Evolutionary conservation across 345 rosid genomes (phyloP), one percentile per base, ranked within the genome.

Genomic region (Camelina sativa): DNA sequence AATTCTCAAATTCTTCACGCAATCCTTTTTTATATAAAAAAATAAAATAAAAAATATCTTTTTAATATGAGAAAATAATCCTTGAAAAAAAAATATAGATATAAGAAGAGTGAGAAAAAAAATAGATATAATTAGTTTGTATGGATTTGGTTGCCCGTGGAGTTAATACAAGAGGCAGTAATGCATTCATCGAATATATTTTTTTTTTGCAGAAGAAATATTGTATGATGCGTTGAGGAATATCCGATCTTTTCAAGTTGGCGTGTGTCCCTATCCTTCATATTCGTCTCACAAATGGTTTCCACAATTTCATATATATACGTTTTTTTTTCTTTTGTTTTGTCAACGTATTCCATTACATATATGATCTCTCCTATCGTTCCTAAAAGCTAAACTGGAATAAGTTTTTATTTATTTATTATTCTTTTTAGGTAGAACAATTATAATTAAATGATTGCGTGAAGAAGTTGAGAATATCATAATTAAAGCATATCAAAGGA

Each of bases 1-100:
- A 17, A 34, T 69, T 55, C 44, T 34, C 60, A 55, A 19, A 23
- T 47, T 55, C 71, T 62, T 61, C 37, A 76, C 80, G 80, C 80
- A 54, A 20, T 23, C 61, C 38, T n/a, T 22, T 67, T 32, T 12
- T 28, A n/a, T 28, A 4, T 4, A 28, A 28, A 5, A 28, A 28
- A 28, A 0, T 2, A 46, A n/a, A 47, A 46, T 7, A 47, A 6
- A 4, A 9, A 4, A 40, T 73, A 46, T 62, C 32, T 1, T 23
- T 71, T 35, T 52, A 53, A 30, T 57, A 9, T 54, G 19, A 7
- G 19, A 62, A 72, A 51, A 20, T 37, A 20, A 48, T 35, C 37
- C 8, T 50, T 47, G 16, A 32, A 19, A 10, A 56, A 40, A 41
- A 6, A 16, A 48, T 1, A 2, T 16, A 7, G 16, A 16, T 47